phyloP scores from a whole-genome alignment of 768 basidiomycete species.

The Coprinopsis strossmayeri region DNA sequence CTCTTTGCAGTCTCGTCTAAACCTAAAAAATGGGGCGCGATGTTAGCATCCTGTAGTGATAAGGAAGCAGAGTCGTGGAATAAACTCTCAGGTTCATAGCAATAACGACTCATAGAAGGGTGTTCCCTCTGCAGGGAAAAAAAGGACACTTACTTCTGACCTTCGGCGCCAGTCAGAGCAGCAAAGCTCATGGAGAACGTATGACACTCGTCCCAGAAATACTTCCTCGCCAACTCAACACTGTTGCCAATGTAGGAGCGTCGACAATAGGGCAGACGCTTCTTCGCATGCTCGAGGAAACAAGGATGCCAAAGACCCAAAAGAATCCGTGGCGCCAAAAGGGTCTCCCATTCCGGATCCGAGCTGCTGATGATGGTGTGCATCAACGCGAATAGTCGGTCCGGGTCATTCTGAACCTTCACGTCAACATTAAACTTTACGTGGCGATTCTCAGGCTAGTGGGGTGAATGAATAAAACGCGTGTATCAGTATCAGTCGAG shows the following conservation, averaged over 20 bases:
- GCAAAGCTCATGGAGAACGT: conserved; percentile 83
- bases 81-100: too few relatives aligned
- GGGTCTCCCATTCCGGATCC: conserved; percentile 66
- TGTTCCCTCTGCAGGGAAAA: background rate
- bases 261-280: conserved; percentile 72
- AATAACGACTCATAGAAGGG: too few relatives aligned
- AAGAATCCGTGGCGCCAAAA: conserved; percentile 73
- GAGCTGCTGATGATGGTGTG: conserved; percentile 49
- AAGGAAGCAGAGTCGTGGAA: conserved; percentile 22
- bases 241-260: conserved; percentile 82
- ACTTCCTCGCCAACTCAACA: conserved; percentile 65
- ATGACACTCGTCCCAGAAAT: conserved; percentile 85
- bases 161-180: conserved; percentile 64
- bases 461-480: too few relatives aligned
- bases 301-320: conserved; percentile 89
- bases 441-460: conserved; percentile 71
- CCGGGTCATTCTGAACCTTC: conserved; percentile 89
- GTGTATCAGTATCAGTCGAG: background rate
- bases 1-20: conserved; percentile 70
- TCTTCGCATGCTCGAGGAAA: conserved; percentile 74
- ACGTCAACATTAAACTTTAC: conserved; percentile 87
- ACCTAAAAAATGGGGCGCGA: conserved; percentile 35
- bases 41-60: conserved; percentile 19
- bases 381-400: conserved; percentile 78
- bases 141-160: conserved; percentile 48